Evolutionary conservation across 176 grass and related monocot species (phyloP).

Genomic region (Cenchrus fungigraminus): DNA sequence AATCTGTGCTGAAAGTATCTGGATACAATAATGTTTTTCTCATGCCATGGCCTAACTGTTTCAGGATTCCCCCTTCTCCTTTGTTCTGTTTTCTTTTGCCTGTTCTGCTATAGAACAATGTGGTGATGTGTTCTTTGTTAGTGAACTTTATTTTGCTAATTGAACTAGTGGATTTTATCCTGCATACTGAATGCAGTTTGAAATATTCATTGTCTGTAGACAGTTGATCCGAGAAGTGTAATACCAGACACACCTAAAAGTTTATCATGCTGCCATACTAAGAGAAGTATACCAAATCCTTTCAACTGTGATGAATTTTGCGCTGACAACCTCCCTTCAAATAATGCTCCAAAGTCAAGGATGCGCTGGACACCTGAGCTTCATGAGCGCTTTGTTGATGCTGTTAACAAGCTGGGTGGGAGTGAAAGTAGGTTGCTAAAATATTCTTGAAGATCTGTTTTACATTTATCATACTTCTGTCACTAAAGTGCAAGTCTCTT

Average conservation of each 20-base stretch:
- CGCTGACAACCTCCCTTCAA: slow-evolving; percentile 41
- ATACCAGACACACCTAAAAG: slow-evolving; percentile 26
- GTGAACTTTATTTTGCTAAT: slow-evolving; percentile 17
- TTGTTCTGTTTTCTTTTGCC: slow-evolving; percentile 15
- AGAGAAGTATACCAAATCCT: slow-evolving; percentile 34
- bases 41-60: slow-evolving; percentile 6
- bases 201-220: slow-evolving; percentile 45
- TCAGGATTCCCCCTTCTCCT: not conserved
- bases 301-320: slow-evolving; percentile 47
- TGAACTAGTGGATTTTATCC: not conserved
- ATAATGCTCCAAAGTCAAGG: slow-evolving; percentile 54
- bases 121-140: not conserved
- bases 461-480: not conserved
- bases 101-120: slow-evolving; percentile 21
- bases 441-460: slow-evolving; percentile 6
- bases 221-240: slow-evolving; percentile 28
- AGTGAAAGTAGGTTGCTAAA: slow-evolving; percentile 69
- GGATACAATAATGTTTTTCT: not conserved
- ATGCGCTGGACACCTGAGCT: slow-evolving; percentile 89
- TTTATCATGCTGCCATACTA: slow-evolving; percentile 32
- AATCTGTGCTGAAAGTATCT: slow-evolving; percentile 51
- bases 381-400: slow-evolving; percentile 75
- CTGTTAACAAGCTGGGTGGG: slow-evolving; percentile 78
- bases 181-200: slow-evolving; percentile 18
- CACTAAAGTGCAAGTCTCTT: not conserved